Evolutionary conservation across 345 rosid genomes (phyloP).

Genomic region (Kernera saxatilis): DNA sequence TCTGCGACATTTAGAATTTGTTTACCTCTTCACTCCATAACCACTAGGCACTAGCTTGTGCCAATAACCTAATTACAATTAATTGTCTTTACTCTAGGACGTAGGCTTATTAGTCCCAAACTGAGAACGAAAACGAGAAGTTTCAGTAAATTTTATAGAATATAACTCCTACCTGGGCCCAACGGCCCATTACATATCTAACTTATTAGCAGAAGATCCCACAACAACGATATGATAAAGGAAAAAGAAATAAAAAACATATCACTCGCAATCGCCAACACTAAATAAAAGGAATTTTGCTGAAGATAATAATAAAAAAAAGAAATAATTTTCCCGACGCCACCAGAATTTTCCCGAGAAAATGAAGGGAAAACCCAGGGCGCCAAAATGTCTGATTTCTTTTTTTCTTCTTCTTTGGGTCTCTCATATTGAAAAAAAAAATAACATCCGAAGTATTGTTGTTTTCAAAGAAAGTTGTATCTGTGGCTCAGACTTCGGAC

Average conservation of each 20-base stretch:
- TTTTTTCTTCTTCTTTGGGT: neutral
- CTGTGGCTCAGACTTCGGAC: too few relatives aligned
- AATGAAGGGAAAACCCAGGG: constrained; percentile 45
- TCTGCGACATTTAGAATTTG: too few relatives aligned
- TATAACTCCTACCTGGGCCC: too few relatives aligned
- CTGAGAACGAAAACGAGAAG: too few relatives aligned
- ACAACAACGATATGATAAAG: neutral
- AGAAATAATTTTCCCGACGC: constrained; percentile 20
- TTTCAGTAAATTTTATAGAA: too few relatives aligned
- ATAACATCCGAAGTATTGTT: too few relatives aligned
- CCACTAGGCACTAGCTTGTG: neutral
- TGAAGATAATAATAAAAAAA: neutral
- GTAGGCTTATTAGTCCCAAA: too few relatives aligned
- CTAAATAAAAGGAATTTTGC: neutral
- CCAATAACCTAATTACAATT: too few relatives aligned
- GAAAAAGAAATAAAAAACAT: neutral
- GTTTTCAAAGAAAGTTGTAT: too few relatives aligned
- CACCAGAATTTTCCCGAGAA: constrained; percentile 44
- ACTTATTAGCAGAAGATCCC: neutral
- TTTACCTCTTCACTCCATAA: neutral
- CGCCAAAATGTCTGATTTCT: constrained; percentile 23
- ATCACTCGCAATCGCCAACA: constrained; percentile 18
- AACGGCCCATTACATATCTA: neutral
- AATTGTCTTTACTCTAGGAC: too few relatives aligned
- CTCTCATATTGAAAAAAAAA: neutral